Conservation (phyloP, 208 protist genomes). For the Trypanosoma grayi region DNA sequence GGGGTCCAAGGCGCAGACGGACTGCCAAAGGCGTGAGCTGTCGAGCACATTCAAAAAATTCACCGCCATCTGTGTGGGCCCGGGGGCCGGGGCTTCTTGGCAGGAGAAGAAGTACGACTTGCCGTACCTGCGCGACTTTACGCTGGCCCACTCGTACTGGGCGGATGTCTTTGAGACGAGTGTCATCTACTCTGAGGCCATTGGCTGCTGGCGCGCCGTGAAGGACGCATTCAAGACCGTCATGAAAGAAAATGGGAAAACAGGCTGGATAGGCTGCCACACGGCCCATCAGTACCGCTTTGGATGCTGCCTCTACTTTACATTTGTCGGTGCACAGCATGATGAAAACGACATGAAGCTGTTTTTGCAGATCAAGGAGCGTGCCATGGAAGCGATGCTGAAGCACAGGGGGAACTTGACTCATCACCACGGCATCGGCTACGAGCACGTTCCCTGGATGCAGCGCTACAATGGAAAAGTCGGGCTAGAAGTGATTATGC, state of each 20-base stretch:
- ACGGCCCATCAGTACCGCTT: conserved; percentile 90
- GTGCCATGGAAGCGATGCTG: conserved; percentile 88
- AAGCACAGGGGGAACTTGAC: conserved; percentile 81
- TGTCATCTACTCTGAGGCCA: conserved; percentile 81
- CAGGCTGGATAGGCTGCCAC: conserved; percentile 91
- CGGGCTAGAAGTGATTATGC: conserved; percentile 63
- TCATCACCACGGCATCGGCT: conserved; percentile 92
- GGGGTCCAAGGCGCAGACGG: conserved; percentile 61
- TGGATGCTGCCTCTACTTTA: conserved; percentile 93
- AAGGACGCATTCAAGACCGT: conserved; percentile 83
- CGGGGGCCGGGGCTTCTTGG: conserved; percentile 73
- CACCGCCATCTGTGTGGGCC: conserved; percentile 59
- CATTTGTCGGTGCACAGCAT: conserved; percentile 78
- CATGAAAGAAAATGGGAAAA: conserved; percentile 73
- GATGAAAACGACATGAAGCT: conserved; percentile 90
- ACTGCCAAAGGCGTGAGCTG: conserved; percentile 64
- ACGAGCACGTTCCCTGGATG: conserved; percentile 94
- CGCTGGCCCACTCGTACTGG: conserved; percentile 78
- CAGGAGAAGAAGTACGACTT: conserved; percentile 94
- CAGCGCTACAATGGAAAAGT: conserved; percentile 70
- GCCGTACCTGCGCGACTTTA: conserved; percentile 90
- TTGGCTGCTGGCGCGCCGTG: conserved; percentile 88
- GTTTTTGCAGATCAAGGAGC: conserved; percentile 85
- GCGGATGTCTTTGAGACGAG: conserved; percentile 92
- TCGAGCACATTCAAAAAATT: conserved; percentile 58